Percentiles rank a stretch among this genome's conserved stretches.
phyloP scores from a whole-genome alignment of 2,329 filamentous ascomycete genomes.

The Trichoderma citrinoviride region DNA sequence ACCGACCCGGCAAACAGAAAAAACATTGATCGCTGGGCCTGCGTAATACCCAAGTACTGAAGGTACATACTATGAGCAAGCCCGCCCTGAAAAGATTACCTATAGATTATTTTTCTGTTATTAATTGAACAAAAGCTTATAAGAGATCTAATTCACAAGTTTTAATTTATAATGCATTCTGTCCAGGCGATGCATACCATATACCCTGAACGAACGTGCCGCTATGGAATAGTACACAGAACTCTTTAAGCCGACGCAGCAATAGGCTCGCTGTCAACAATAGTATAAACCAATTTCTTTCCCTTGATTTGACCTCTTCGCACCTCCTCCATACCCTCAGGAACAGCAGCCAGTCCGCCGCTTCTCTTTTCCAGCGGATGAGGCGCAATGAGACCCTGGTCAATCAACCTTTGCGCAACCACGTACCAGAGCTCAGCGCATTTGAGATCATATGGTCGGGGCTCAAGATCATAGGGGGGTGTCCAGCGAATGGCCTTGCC shows the following conservation, averaged over 20 bases:
- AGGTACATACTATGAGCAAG: too few species aligned
- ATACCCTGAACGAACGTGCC: too few species aligned
- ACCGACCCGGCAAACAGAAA: too few species aligned
- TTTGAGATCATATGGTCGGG: neutral
- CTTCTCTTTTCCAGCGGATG: neutral
- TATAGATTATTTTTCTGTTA: too few species aligned
- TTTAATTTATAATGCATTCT: too few species aligned
- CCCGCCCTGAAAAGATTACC: too few species aligned
- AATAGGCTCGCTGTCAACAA: constrained; percentile 21
- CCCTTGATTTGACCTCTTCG: neutral
- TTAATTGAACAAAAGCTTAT: too few species aligned
- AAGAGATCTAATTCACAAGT: too few species aligned
- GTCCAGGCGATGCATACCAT: too few species aligned
- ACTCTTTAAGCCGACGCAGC: neutral
- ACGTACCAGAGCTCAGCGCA: neutral
- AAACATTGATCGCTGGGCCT: too few species aligned
- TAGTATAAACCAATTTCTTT: neutral
- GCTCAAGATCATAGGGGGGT: neutral
- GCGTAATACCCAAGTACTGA: too few species aligned
- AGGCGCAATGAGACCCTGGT: neutral
- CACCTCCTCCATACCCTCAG: neutral
- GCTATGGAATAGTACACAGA: neutral
- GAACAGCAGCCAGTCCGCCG: neutral
- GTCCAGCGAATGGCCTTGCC: neutral
- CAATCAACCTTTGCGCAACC: neutral